Base-by-base conservation (phyloP, 495 filamentous ascomycete species). In the Penicillium lividum region DNA sequence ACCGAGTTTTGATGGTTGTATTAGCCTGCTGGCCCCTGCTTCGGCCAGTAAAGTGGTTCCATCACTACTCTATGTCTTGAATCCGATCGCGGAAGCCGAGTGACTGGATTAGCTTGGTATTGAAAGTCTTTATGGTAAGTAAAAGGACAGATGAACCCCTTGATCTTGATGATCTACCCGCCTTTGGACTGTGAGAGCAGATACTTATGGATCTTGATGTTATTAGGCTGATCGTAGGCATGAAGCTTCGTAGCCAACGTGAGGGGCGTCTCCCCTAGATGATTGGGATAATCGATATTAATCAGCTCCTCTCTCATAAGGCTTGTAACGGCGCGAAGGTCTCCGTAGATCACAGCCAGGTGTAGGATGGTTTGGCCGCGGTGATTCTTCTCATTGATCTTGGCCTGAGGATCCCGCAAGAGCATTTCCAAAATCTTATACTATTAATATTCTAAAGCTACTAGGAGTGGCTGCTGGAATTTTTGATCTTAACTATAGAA, bases 281-380 rank as follows among this genome's bases (percentile, higher is more conserved):
- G 36, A 70, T 50, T 28, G 9, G 31, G 47, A 50, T 16, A 16
- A 31, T 50, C 9, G 13, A 52, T 16, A 30, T 52, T 33, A 27
- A 52, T 40, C 2, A 25, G 30, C 7, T 22, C 25, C 5, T 38
- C 16, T 36, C 31, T 15, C 16, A 22, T 7, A 30, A 52, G 50
- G 7, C 18, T 16, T 38, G 13, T 4, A 15, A 55, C 10, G 7
- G 53, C 42, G 29, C 6, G 29, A 9, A 31, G 40, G 10, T 48
- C 53, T 10, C 44, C 53, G 43, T 55, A 55, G 16, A 55, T 47
- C 5, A 55, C 28, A 18, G 53, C 53, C 29, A 55, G 42, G 25
- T 47, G 53, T 0, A 55, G 53, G 15, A 45, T 10, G 7, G 53
- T 56, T n/a, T 34, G 43, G 5, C 42, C 42, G 16, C 13, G 18